Evolutionary conservation across 768 basidiomycete genomes (phyloP), one percentile per base, ranked within the genome.

Genomic region (Chiua virens): DNA sequence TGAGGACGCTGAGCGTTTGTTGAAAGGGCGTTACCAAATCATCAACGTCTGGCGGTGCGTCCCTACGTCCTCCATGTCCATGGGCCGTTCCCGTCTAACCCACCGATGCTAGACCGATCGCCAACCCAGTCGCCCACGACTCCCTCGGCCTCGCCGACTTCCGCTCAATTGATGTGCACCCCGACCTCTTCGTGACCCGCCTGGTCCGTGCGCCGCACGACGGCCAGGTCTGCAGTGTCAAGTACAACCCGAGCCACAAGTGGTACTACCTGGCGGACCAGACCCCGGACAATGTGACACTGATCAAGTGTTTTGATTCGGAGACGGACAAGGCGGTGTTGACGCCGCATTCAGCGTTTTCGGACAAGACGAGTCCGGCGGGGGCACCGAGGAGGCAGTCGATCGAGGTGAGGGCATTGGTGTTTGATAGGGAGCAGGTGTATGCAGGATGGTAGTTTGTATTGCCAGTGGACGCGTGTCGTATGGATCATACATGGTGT

Each of bases 281-380:
- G 63, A 69, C 63, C 1, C 72, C 73, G 7, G 69, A 72, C 14
- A 74, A 75, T 57, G 67, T 71, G 45, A 64, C 60, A 9, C 55
- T 75, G 8, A 69, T 76, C 65, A 75, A 75, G 62, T 73, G 75
- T 56, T 76, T 65, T 46, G 75, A 76, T 53, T 74, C 74, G 34
- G 67, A 70, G 46, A 55, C 50, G 40, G 60, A 66, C 42, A 64
- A 67, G 57, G 71, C 73, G 18, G 53, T 60, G 20, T 52, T 73
- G 42, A 70, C 71, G 7, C 71, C 72, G 28, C 74, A 77, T 46
- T 65, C 69, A 2, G 74, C 75, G 22, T 75, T 76, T 59, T 42
- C 53, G 45, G 72, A 75, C 53, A 27, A 54, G 11, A 61, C 63
- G 10, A 70, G 65, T 28, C 65, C 70, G 4, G 46, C 23, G 35